These are phyloP conservation scores for Saccharomycopsis fermentans DNA, from an alignment of 805 yeast genomes.

Conservation along the genomic window DNA sequence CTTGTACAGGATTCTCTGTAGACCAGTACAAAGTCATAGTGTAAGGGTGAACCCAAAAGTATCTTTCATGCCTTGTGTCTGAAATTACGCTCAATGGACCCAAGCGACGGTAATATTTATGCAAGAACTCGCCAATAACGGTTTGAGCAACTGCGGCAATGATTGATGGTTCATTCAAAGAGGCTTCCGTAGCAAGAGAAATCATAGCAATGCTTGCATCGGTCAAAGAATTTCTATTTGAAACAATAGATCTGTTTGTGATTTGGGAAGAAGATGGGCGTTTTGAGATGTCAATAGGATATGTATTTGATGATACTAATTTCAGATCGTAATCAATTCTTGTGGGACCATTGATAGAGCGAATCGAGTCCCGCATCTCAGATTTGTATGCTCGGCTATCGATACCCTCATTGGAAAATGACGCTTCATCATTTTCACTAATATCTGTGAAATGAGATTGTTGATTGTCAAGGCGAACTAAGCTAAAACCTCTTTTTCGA, in stretches of 20 bases:
- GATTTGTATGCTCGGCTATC: background rate
- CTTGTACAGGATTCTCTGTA: conserved; percentile 61
- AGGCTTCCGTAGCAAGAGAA: conserved; percentile 44
- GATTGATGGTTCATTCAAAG: conserved; percentile 59
- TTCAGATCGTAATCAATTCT: background rate
- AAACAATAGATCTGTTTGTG: conserved; percentile 10
- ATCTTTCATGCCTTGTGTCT: conserved; percentile 79
- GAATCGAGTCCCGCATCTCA: conserved; percentile 10
- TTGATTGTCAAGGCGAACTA: background rate
- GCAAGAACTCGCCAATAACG: conserved; percentile 83
- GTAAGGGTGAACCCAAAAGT: conserved; percentile 95
- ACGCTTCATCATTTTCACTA: background rate
- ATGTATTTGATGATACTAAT: conserved; percentile 6
- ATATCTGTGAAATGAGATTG: conserved; percentile 1
- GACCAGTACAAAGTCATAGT: conserved; percentile 89
- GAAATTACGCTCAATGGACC: conserved; percentile 65
- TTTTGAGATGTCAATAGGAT: conserved; percentile 1
- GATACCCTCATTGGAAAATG: background rate
- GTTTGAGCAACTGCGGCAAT: conserved; percentile 85
- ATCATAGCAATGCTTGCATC: conserved; percentile 26
- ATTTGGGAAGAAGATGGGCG: conserved; percentile 9
- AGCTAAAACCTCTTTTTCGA: conserved; percentile 35
- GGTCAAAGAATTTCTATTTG: conserved; percentile 20
- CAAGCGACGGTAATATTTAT: conserved; percentile 71
- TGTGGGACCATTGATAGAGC: conserved; percentile 9